Base-by-base conservation (phyloP, 495 filamentous ascomycete species). In the Penicillium desertorum region DNA sequence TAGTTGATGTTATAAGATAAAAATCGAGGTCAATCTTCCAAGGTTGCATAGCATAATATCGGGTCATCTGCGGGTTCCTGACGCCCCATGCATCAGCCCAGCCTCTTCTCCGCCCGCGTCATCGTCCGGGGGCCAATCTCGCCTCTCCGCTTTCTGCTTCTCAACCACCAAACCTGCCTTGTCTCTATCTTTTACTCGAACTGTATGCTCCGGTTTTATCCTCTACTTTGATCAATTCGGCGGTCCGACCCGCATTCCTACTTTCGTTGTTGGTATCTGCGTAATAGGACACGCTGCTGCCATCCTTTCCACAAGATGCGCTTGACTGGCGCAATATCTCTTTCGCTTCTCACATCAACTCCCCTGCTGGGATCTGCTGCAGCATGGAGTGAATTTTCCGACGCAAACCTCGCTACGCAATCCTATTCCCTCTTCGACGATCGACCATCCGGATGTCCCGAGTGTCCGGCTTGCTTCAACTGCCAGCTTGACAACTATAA, bases 401-500 rank as follows among this genome's bases (percentile, higher is more conserved):
- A 71, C 30, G 45, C 62, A 25, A 65, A 63, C 32, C 32, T 72
- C 5, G 39, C 71, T 30, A 62, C 68, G 22, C 68, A 66, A 57
- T 70, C 73, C 45, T 78, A 81, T 67, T 78, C 79, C 14, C 60
- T 79, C 29, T 72, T 80, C 67, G 81, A 79, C 54, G 82, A 87
- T 58, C 80, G 85, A 42, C 82, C 84, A 4, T 66, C 76, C 52
- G 75, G 79, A 39, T 87, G 85, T 4, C 69, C 76, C 53, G 75
- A 80, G 42, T 87, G 85, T 60, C 85, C 85, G 9, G 83, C 83
- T 20, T 88, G 94, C 75, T 98, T 98, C 81, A 97, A 98, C 87
- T 98, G 94, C 74, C 88, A 96, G 52, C 83, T 98, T 19, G 91
- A 94, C 23, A 87, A 87, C 56, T 96, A 96, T 71, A 84, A 84